Conservation (phyloP, 345 rosid genomes). For the Hibiscus syriacus region DNA sequence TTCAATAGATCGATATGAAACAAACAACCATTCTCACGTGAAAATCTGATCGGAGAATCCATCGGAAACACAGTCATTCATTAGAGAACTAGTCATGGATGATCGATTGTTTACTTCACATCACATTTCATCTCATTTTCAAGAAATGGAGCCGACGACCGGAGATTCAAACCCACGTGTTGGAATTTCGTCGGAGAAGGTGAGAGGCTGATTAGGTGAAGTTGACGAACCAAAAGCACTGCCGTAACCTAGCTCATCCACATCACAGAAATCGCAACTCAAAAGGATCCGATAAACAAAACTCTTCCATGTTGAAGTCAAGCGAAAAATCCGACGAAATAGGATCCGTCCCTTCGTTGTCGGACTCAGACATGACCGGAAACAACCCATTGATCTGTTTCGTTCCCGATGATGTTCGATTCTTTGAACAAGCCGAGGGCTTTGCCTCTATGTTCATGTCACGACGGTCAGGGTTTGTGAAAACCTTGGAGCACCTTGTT, state of each 20-base stretch:
- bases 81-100: not conserved
- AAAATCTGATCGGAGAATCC: too few species aligned
- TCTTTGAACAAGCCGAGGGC: not conserved
- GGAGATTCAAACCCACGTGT: not conserved
- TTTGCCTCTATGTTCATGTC: not conserved
- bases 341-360: not conserved
- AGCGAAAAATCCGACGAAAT: constrained; percentile 18
- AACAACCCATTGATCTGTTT: not conserved
- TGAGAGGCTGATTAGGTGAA: not conserved
- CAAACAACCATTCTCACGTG: too few species aligned
- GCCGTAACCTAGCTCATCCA: not conserved
- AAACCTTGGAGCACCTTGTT: constrained; percentile 30
- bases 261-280: constrained; percentile 22
- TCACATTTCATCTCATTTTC: not conserved
- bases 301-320: constrained; percentile 19
- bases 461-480: not conserved
- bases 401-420: not conserved
- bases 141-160: not conserved
- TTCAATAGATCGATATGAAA: too few species aligned
- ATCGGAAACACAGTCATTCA: too few species aligned
- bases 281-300: constrained; percentile 24
- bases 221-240: not conserved
- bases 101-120: not conserved
- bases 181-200: constrained; percentile 1
- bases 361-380: not conserved